Conservation (phyloP, 495 filamentous ascomycete species). For the Rhizodiscina lignyota region DNA sequence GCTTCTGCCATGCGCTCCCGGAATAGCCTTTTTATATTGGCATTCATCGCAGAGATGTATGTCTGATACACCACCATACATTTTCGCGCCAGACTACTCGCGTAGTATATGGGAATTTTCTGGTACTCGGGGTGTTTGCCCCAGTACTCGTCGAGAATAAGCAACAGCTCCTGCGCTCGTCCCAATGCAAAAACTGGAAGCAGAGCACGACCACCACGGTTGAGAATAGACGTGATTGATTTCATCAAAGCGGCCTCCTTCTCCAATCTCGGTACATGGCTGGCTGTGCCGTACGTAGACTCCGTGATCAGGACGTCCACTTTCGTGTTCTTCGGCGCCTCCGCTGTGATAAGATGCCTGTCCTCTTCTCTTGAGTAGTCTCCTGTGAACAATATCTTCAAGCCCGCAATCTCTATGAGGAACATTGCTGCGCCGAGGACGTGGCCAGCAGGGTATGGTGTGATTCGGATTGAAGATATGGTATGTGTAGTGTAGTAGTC, state of each 20-base stretch:
- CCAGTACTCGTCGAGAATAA: constrained; percentile 98
- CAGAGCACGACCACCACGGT: constrained; percentile 77
- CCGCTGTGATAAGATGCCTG: constrained; percentile 81
- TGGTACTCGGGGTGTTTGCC: constrained; percentile 68
- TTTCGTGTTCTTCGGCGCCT: constrained; percentile 68
- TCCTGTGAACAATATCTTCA: constrained; percentile 93
- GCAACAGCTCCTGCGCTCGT: constrained; percentile 76
- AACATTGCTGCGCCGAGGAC: constrained; percentile 99
- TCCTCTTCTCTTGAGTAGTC: constrained; percentile 94
- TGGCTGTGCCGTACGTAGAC: constrained; percentile 87
- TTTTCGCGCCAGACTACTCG: constrained; percentile 79
- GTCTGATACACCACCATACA: constrained; percentile 99
- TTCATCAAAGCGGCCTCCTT: constrained; percentile 90
- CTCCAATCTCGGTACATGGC: constrained; percentile 74
- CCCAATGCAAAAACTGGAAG: constrained; percentile 95
- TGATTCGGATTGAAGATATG: constrained; percentile 88
- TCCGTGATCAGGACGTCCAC: constrained; percentile 95
- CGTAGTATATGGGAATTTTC: constrained; percentile 90
- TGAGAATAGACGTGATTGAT: constrained; percentile 73
- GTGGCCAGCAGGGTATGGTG: constrained; percentile 90
- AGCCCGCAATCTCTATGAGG: constrained; percentile 82
- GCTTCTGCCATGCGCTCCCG: constrained; percentile 74
- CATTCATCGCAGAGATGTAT: constrained; percentile 94
- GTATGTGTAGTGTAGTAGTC: constrained; percentile 97
- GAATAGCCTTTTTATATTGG: constrained; percentile 89